A percentile compares a stretch with the other conserved stretches of the same genome.
Evolutionary conservation across 2,329 filamentous ascomycete genomes (phyloP).

Genomic region (Mariannaea sp.): DNA sequence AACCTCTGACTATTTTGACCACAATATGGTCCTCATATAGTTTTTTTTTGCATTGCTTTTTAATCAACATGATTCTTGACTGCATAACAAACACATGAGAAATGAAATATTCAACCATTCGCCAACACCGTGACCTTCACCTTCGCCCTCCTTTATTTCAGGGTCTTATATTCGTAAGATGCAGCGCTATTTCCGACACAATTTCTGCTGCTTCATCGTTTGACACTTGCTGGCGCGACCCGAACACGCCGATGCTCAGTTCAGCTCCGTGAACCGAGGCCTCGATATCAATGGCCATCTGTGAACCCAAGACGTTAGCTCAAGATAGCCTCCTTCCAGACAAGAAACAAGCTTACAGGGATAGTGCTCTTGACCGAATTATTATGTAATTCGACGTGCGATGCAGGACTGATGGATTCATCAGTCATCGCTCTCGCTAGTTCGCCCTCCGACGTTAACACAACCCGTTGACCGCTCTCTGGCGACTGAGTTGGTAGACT

Average conservation of each 20-base stretch:
- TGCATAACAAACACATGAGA: neutral
- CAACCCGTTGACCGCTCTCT: slow-evolving; percentile 2
- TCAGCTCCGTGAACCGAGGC: slow-evolving; percentile 40
- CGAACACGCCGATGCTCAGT: slow-evolving; percentile 50
- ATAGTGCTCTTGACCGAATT: slow-evolving; percentile 35
- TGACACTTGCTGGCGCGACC: slow-evolving; percentile 37
- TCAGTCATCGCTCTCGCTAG: neutral
- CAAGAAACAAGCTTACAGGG: slow-evolving; percentile 33
- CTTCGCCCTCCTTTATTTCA: neutral
- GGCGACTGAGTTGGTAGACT: slow-evolving; percentile 49
- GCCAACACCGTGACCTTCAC: slow-evolving; percentile 4
- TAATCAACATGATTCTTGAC: slow-evolving; percentile 5
- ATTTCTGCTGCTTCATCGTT: slow-evolving; percentile 33
- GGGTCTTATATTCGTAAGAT: slow-evolving; percentile 19
- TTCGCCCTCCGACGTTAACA: slow-evolving; percentile 9
- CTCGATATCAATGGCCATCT: slow-evolving; percentile 50
- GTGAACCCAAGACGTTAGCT: slow-evolving; percentile 10
- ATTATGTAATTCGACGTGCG: slow-evolving; percentile 23
- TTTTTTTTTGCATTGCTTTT: slow-evolving; percentile 8
- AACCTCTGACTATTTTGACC: neutral
- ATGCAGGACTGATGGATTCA: neutral
- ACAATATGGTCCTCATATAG: neutral
- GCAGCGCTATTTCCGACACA: slow-evolving; percentile 33
- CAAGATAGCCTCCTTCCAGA: no score
- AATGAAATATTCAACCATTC: neutral